phyloP scores from a whole-genome alignment of 345 rosid species.

The Brassica juncea region DNA sequence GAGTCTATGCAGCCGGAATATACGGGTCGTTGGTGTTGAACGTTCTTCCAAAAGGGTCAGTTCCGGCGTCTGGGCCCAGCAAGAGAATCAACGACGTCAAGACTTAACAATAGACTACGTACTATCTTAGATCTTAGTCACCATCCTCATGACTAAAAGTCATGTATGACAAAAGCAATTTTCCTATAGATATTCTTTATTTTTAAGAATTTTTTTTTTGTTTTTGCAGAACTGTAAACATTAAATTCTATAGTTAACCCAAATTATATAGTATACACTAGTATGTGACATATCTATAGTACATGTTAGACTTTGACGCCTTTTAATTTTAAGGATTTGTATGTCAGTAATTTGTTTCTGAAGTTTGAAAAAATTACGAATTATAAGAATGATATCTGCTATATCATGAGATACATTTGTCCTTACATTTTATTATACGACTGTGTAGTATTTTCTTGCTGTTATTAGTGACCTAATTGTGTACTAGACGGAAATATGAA shows the following conservation, averaged over 20 bases:
- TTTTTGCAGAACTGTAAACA: not conserved
- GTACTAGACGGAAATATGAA: not conserved
- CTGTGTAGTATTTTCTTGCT: not conserved
- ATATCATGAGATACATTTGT: not conserved
- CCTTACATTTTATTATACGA: not conserved
- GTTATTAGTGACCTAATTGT: not conserved
- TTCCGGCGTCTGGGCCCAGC: conserved; percentile 59
- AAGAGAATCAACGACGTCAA: conserved; percentile 44
- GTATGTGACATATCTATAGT: not conserved
- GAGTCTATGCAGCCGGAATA: conserved; percentile 25
- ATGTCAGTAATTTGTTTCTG: not conserved
- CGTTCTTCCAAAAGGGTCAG: conserved; percentile 59
- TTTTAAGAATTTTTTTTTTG: not conserved
- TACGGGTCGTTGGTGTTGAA: conserved; percentile 52
- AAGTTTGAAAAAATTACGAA: not conserved
- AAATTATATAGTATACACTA: not conserved
- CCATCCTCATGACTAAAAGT: not conserved
- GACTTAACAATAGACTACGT: conserved; percentile 34
- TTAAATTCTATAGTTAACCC: not conserved
- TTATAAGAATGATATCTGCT: not conserved
- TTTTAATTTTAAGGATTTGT: not conserved
- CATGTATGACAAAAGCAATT: not conserved
- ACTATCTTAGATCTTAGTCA: not conserved
- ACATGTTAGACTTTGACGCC: not conserved
- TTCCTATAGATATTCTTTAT: not conserved